phyloP scores from a whole-genome alignment of 495 filamentous ascomycete species.

The Aspergillus nanangensis region DNA sequence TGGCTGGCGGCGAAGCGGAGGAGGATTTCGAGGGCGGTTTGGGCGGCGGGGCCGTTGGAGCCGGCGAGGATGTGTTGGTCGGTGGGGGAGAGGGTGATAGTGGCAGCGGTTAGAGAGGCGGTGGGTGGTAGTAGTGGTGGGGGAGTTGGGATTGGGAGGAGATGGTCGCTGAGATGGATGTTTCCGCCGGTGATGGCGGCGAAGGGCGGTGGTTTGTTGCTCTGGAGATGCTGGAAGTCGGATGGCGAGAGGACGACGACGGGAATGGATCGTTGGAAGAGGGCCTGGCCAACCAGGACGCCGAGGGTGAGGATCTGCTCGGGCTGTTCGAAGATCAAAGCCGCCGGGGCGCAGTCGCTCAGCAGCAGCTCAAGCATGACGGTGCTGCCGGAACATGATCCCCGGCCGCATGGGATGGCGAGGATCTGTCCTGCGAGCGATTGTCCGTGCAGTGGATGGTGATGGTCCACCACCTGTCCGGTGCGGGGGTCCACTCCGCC shows the following conservation, averaged over 20 bases:
- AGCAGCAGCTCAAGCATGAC: constrained; percentile 29
- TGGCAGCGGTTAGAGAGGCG: too few species aligned
- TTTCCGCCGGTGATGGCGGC: neutral
- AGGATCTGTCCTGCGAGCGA: constrained; percentile 17
- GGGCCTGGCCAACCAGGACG: constrained; percentile 21
- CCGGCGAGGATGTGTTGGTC: constrained; percentile 21
- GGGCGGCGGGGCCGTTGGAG: constrained; percentile 15
- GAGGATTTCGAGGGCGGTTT: constrained; percentile 21
- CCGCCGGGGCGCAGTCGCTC: constrained; percentile 14
- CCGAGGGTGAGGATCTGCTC: constrained; percentile 28
- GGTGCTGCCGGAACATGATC: constrained; percentile 26
- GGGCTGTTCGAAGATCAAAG: constrained; percentile 19
- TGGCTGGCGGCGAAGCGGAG: constrained; percentile 16
- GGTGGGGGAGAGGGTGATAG: constrained; percentile 1
- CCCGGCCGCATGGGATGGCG: constrained; percentile 24
- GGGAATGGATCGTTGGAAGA: constrained; percentile 24
- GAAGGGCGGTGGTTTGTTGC: neutral
- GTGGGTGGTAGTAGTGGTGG: neutral
- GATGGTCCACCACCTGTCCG: constrained; percentile 23
- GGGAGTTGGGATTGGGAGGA: neutral
- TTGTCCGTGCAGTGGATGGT: constrained; percentile 23
- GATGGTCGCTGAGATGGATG: neutral
- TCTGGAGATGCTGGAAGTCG: constrained; percentile 10
- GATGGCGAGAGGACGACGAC: constrained; percentile 14
- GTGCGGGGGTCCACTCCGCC: constrained; percentile 23